Base-by-base conservation (phyloP, 257 asterid species). In the Cinchona pubescens region DNA sequence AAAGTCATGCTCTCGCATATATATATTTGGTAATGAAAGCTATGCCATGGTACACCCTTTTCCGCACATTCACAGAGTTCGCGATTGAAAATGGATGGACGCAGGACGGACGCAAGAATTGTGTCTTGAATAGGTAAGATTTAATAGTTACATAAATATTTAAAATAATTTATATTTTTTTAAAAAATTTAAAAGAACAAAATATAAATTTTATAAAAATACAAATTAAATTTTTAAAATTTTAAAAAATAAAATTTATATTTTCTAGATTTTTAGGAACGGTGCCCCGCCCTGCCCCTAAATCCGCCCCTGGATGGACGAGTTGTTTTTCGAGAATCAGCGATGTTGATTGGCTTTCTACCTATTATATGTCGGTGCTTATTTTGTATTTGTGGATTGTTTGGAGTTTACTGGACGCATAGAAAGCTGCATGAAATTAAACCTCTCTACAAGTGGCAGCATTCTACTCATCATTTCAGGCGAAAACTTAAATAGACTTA, bases 361-460 rank as follows among this genome's bases (percentile, higher is more conserved):
- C 81, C 21, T 86, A 34, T 40, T 67, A 78, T 90, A 92, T 79
- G 45, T 87, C 64, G 18, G 67, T 62, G 64, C 74, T 78, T 95
- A 95, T 83, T 89, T 95, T 61, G 87, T 87, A 35, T 49, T 92
- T 37, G 99, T 92, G 75, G 99, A 95, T n/a, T n/a, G 87, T 90
- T 91, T 65, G 97, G 97, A 53, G 92, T 95, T 76, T 95, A 95
- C 75, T 95, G 99, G 99, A 88, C 91, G 99, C 99, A 95, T 56
- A 82, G 98, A 65, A 96, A 92, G 83, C 83, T 95, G 81, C 99
- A 95, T 73, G 99, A 92, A 87, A 89, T 94, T 78, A 93, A 92
- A 73, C 99, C 99, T 60, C 95, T 95, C 37, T 92, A 95, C 80
- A 95, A 95, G 87, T 85, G 89, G 86, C 99, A 92, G 53, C 97